Evolutionary conservation across 2,329 filamentous ascomycete species (phyloP), one percentile per base, ranked within the genome.

Genomic region (Verticillium zaregamsianum): DNA sequence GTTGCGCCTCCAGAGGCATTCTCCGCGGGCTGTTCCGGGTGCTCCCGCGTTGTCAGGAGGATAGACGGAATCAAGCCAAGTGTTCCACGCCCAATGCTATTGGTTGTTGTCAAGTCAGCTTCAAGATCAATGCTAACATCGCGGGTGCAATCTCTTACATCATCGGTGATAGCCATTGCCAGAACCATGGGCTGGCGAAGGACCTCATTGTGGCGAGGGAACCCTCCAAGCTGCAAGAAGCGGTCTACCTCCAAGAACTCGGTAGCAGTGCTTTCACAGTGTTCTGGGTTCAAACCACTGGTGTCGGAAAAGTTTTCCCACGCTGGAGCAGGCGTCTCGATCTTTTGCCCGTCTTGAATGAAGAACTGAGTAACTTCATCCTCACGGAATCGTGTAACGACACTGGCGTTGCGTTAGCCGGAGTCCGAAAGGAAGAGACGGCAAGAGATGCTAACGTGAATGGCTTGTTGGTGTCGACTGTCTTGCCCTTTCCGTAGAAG

Each of bases 401-500:
- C 85, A 3, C 83, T 70, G 54, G 6, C 28, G n/a, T 37, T 25
- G 20, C 9, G 3, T 31, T 5, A 23, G 23, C n/a, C n/a, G 5
- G 15, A 33, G 31, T 2, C 8, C 32, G 25, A 5, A 14, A 1
- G 28, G 6, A 28, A 28, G 3, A 56, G 2, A 20, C 8, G 7
- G 9, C 25, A 8, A 1, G 25, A 1, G 11, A 20, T 12, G 58
- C 65, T 45, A 45, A 67, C 68, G 75, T 89, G 68, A 88, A 78
- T 62, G 80, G 80, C 66, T 78, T 77, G 59, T 70, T 80, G 55
- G 85, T 86, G 71, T 88, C 81, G 63, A 90, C 78, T 11, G 76
- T 85, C 71, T 77, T 77, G 61, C 80, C 82, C 0, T 79, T 74
- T 33, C 86, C 86, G 72, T 83, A 89, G 76, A 88, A 90, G 70